A percentile compares a stretch with the other conserved stretches of the same genome.
These are phyloP conservation scores for Metarhizium sp. DNA, from an alignment of 2,329 filamentous ascomycete genomes.

Conservation along the genomic window DNA sequence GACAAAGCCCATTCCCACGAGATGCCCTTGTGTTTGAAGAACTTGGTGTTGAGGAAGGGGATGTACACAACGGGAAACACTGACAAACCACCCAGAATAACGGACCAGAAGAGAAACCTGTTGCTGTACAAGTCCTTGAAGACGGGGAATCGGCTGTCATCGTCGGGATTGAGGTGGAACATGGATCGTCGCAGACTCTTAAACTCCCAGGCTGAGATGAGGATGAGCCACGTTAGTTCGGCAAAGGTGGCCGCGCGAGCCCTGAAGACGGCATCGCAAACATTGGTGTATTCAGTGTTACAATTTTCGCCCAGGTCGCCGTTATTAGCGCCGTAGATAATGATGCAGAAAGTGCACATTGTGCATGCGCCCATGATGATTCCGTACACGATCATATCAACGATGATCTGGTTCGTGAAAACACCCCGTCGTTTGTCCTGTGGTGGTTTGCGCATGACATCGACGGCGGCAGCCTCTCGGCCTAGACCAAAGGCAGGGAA, in stretches of 20 bases:
- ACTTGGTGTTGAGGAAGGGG: conserved; percentile 56
- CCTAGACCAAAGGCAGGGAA: conserved; percentile 84
- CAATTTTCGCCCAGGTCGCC: conserved; percentile 51
- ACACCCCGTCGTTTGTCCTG: conserved; percentile 60
- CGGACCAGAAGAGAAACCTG: conserved; percentile 60
- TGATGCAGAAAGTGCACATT: conserved; percentile 56
- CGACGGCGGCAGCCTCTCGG: conserved; percentile 63
- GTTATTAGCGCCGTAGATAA: conserved; percentile 46
- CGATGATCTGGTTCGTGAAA: conserved; percentile 67
- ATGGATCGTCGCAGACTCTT: conserved; percentile 63
- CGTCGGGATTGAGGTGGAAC: conserved; percentile 54
- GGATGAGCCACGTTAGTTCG: conserved; percentile 62
- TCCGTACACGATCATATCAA: conserved; percentile 75
- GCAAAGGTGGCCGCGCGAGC: conserved; percentile 67
- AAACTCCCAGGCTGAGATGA: conserved; percentile 71
- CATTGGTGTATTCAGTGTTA: conserved; percentile 48
- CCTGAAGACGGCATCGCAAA: conserved; percentile 54
- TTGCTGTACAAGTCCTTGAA: conserved; percentile 60
- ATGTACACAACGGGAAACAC: conserved; percentile 66
- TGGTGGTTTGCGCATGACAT: conserved; percentile 73
- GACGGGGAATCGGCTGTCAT: conserved; percentile 40
- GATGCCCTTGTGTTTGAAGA: conserved; percentile 65
- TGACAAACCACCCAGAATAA: conserved; percentile 48
- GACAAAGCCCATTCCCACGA: conserved; percentile 69
- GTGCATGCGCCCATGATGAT: conserved; percentile 65